Evolutionary conservation across 805 yeast species (phyloP), one percentile per base, ranked within the genome.

Genomic region (Candida maesae): DNA sequence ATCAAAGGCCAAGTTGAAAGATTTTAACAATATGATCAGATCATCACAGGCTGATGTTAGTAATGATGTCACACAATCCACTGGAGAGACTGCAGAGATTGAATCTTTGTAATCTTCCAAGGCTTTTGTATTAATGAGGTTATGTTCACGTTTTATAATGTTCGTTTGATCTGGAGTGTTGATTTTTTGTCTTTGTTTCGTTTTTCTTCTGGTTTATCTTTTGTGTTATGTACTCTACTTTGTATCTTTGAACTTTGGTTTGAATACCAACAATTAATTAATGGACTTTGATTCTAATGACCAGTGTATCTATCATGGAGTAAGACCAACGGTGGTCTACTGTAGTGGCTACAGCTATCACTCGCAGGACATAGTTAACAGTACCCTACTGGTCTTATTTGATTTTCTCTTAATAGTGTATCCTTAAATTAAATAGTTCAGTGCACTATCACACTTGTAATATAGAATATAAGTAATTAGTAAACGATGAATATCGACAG

Each of bases 1-100:
- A 3, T 41, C 56, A 2, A 56, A 61, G 27, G 72, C 71, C 17
- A 61, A 65, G 41, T 45, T 70, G 36, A 67, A 62, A 11, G 61
- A 60, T 25, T 56, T 68, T 34, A 57, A 58, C 15, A 55, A 65
- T 42, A 59, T 53, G 28, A 60, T 65, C 29, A 59, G 58, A 21
- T 55, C 63, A 20, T 41, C 47, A 5, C 38, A 38, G 19, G 61
- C 64, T 19, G 56, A 59, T 37, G 55, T 63, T 16, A 65, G 59
- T 7, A 59, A 55, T 21, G 64, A 61, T 19, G 42, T 56, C 10
- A 59, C 48, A 6, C 42, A 47, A 12, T 45, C 57, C 4, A 45
- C 51, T 23, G 53, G 50, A 33, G 56, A 55, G 29, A 45, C 60
- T 18, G 61, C 63, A 13, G 61, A 60, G 39, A 60, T 63, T 38